Evolutionary conservation across 495 filamentous ascomycete species (phyloP), one percentile per base, ranked within the genome.

Genomic region (Hyaloscypha finlandica): DNA sequence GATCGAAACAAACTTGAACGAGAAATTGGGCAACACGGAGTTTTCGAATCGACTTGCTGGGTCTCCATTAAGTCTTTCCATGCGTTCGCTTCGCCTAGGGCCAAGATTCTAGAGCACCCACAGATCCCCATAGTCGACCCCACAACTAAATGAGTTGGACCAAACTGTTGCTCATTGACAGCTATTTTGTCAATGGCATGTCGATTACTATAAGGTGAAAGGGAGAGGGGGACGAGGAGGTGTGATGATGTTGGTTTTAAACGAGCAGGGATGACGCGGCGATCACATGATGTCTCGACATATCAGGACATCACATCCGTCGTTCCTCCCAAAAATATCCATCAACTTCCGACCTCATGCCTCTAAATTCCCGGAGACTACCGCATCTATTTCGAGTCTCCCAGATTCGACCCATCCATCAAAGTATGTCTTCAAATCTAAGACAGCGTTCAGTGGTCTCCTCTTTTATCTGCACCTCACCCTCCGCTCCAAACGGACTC

Each of bases 381-480:
- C 35, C 16, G 16, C 42, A 48, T 48, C 42, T 48, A 48, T 19
- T 6, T 1, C 42, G 6, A 29, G 6, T 33, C n/a, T 19, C 16
- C 9, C 63, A 65, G 30, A 9, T 42, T 11, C 51, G 51, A 25
- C 3, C 6, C 16, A 57, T 51, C 33, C n/a, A 65, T 33, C 54
- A 37, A 32, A 59, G 39, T 16, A 65, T 65, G 63, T 22, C 63
- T n/a, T 56, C 66, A 25, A 61, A 64, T 54, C 29, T 70, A 4
- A 56, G 68, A 20, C 57, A 68, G 37, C 71, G 65, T 14, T 16
- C 61, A 9, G 62, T 73, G 2, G 71, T 73, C 29, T 73, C 71
- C 4, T 73, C 71, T 2, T 70, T 68, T 55, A 70, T 73, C 45
- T 70, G 66, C 35, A 70, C 68, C 1, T 33, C 62, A 33, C 53